Percentiles rank a stretch among this genome's conserved stretches.
Conservation (phyloP, 768 basidiomycete genomes). For the Nidula microcarpa region DNA sequence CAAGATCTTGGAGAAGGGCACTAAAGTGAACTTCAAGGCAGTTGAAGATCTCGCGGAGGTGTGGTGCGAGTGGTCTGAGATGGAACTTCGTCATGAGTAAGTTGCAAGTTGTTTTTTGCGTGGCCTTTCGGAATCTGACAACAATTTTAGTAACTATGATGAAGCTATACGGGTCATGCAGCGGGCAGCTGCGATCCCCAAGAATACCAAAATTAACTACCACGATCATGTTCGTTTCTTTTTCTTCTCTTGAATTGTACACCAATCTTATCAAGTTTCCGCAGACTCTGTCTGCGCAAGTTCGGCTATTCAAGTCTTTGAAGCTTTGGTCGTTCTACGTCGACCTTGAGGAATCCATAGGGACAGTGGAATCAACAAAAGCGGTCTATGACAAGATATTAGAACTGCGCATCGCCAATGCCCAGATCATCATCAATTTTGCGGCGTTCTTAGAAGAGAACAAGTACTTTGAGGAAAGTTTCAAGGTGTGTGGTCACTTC, state of each 20-base stretch:
- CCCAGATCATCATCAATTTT: slow-evolving; percentile 96
- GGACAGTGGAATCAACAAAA: slow-evolving; percentile 88
- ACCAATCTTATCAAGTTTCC: slow-evolving; percentile 1
- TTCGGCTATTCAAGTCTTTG: slow-evolving; percentile 92
- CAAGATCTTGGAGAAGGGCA: slow-evolving; percentile 91
- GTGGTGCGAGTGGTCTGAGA: slow-evolving; percentile 99
- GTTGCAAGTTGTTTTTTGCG: slow-evolving; percentile 17
- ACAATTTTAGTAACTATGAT: slow-evolving; percentile 79
- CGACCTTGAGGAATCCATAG: slow-evolving; percentile 96
- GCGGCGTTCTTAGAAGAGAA: slow-evolving; percentile 97
- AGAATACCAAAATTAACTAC: slow-evolving; percentile 86
- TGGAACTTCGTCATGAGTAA: slow-evolving; percentile 95
- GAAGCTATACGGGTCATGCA: slow-evolving; percentile 96
- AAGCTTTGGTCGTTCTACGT: slow-evolving; percentile 99
- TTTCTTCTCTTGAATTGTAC: not conserved
- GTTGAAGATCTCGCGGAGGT: slow-evolving; percentile 98
- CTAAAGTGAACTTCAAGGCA: slow-evolving; percentile 87
- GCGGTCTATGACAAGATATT: slow-evolving; percentile 94
- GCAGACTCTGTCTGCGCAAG: slow-evolving; percentile 81
- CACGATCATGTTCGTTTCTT: slow-evolving; percentile 79
- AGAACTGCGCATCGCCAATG: slow-evolving; percentile 95
- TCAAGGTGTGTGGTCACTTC: slow-evolving; percentile 60
- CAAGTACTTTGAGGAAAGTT: slow-evolving; percentile 97
- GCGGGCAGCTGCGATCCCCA: slow-evolving; percentile 87
- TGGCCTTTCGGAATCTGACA: not conserved